Evolutionary conservation across 495 filamentous ascomycete species (phyloP).

Genomic region (Lichina pygmaea): DNA sequence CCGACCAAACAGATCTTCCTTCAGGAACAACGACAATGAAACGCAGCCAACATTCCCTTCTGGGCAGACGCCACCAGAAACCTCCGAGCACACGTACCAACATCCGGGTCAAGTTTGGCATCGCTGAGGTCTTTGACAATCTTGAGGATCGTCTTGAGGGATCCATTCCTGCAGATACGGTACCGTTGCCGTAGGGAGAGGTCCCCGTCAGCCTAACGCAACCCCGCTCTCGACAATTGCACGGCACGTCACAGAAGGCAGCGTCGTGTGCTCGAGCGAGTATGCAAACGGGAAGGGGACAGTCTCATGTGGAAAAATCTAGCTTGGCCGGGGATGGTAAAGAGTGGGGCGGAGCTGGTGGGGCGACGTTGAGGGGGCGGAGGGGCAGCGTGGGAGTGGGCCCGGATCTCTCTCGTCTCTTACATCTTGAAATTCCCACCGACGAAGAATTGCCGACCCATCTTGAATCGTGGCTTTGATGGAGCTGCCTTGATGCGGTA

Average conservation of each 20-base stretch:
- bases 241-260: no score
- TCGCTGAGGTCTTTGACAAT: conserved; percentile 74
- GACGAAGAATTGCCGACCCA: conserved; percentile 96
- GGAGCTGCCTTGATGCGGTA: no score
- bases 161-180: conserved; percentile 50
- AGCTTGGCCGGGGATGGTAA: no score
- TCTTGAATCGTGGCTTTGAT: conserved; percentile 9
- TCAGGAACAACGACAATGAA: no score
- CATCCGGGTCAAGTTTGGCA: conserved; percentile 39
- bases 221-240: no score
- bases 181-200: background rate
- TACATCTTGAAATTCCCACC: conserved; percentile 99
- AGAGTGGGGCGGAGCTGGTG: conserved; percentile 1
- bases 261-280: no score
- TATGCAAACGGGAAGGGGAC: no score
- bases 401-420: conserved; percentile 5
- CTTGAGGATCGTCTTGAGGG: conserved; percentile 52
- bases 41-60: no score
- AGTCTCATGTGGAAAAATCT: no score
- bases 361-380: conserved; percentile 8
- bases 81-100: conserved; percentile 20
- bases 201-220: no score
- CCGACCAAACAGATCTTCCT: background rate
- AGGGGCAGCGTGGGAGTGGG: conserved; percentile 4
- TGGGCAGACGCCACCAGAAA: no score